Evolutionary conservation across 129 eudicot genomes (phyloP).

Genomic region (Glebionis coronaria): DNA sequence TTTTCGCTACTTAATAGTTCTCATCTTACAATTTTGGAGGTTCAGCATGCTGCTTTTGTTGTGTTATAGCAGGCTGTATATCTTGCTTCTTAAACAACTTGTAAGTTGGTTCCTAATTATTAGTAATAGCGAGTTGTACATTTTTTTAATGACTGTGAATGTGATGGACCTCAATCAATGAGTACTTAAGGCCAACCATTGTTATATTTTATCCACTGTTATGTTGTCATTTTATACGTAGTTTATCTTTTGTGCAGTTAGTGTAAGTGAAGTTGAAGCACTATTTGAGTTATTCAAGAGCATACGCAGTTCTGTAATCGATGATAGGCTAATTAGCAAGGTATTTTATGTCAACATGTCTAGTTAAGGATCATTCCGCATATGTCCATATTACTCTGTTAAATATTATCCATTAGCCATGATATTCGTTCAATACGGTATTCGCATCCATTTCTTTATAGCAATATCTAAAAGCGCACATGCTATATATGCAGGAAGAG

Average conservation of each 20-base stretch:
- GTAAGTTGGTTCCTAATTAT: constrained; percentile 10
- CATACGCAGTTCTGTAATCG: constrained; percentile 46
- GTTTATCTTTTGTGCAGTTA: constrained; percentile 32
- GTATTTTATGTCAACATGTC: constrained; percentile 13
- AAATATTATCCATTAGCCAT: neutral
- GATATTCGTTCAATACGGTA: neutral
- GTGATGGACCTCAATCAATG: too few species aligned
- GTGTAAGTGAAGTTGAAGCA: constrained; percentile 57
- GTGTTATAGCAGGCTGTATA: too few species aligned
- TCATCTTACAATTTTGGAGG: too few species aligned
- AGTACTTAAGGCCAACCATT: too few species aligned
- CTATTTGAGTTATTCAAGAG: constrained; percentile 49
- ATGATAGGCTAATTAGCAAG: constrained; percentile 50
- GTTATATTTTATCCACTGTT: too few species aligned
- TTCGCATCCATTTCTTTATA: too few species aligned
- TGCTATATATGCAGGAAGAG: constrained; percentile 63
- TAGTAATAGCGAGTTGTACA: too few species aligned
- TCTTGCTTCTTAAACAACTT: constrained; percentile 39
- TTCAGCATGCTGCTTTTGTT: too few species aligned
- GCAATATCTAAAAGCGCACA: too few species aligned
- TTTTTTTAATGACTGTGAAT: too few species aligned
- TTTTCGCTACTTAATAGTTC: neutral
- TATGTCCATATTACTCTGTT: neutral
- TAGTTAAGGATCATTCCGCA: too few species aligned
- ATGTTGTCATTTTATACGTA: too few species aligned